Evolutionary conservation across 352 stramenopile species (phyloP), one percentile per base, ranked within the genome.

Genomic region (Elongisporangium prolatum): DNA sequence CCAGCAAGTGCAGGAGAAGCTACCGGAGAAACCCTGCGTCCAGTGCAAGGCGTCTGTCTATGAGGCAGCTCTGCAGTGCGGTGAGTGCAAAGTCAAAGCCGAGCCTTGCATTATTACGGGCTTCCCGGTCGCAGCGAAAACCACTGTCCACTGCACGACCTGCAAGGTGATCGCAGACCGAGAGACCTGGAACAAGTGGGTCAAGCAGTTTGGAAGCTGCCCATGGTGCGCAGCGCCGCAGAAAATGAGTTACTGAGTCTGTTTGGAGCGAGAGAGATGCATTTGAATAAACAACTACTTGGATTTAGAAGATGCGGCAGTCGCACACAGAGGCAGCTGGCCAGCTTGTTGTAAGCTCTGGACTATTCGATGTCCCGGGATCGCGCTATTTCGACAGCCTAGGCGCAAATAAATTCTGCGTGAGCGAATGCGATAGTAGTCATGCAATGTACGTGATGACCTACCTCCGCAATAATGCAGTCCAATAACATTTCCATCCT

Each of bases 81-180:
- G 80, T 8, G 86, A 88, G 56, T 97, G 80, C 65, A 90, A 91
- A 58, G 84, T 73, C 48, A 67, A 74, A 22, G 82, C 72, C 34
- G 81, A 94, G 55, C 84, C 84, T 50, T 98, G 91, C 57, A 95
- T 97, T 55, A 80, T 97, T 57, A 98, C 92, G 5, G 91, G 93
- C 16, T 97, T 93, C 58, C 91, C 93, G 0, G 85, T 98, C 24
- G 73, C 71, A 4, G 68, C 88, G 50, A 95, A 91, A 74, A 89
- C 78, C 53, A 93, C 88, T 9, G 80, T 97, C 48, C 89, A 92
- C 72, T 98, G 76, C 67, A 88, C 82, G 57, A 96, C 76, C 21
- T 96, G 88, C 71, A 91, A 95, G 60, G 86, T 87, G 50, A 91
- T 93, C 48, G 86, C 80, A 14, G 84, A 95, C 51, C 72, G 81